Base-by-base conservation (phyloP, 805 yeast species). In the Metschnikowia noctiluminum region DNA sequence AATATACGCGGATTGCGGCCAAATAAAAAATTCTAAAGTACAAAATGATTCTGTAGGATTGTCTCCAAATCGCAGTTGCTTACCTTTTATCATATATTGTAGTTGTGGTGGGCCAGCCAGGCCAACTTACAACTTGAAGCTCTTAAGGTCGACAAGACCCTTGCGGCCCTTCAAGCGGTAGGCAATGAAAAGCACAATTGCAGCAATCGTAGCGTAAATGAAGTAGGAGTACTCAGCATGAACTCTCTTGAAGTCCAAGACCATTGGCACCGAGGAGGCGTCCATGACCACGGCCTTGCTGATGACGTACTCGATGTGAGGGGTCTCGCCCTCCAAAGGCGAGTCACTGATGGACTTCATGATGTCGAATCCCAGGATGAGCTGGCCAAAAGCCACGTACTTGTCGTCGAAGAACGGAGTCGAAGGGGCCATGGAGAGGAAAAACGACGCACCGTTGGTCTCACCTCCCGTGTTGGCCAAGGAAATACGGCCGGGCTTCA, bases 401-500 rank as follows among this genome's bases (percentile, higher is more conserved):
- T 51, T 46, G 5, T 61, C 61, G 50, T 63, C 62, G 45, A 63
- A 58, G 28, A 43, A 49, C 28, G 46, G 28, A 41, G 41, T 13
- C n/a, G 44, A 37, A 15, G 49, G 45, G 9, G 37, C 51, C 27
- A 58, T 58, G 50, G 62, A 57, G 50, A 63, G 57, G 50, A 62
- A 62, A 28, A 62, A 62, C 38, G 57, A 62, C 14, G 55, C 58
- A 3, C 64, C 63, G 48, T 62, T 62, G 46, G 65, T 58, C 45
- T 60, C 43, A 12, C 56, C 60, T 6, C 61, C 63, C 1, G 55
- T 41, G 50, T 58, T 62, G 56, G 66, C 66, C 66, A 62, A 60
- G 38, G 70, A 65, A 5, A 68, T 59, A 57, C 66, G 63, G 36
- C 62, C 69, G 35, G 62, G 62, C 52, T 62, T 64, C 41, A 60